Percentiles rank a stretch among this genome's conserved stretches.
phyloP scores from a whole-genome alignment of 2,329 filamentous ascomycete species.

The Uncinocarpus reesii region DNA sequence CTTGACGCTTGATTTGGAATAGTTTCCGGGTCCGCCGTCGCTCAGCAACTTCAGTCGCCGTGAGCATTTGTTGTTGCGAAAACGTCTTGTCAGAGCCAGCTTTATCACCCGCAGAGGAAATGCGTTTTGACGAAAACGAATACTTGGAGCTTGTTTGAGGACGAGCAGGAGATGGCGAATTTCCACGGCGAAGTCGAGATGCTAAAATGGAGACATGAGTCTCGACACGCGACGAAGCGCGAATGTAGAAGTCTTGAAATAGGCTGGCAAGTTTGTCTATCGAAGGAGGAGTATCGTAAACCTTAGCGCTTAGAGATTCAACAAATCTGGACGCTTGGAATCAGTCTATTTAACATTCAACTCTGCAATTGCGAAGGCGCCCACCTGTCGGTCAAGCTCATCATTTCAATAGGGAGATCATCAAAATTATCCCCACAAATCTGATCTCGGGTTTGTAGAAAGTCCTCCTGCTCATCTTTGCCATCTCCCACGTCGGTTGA shows the following conservation, averaged over 20 bases:
- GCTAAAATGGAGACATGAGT: constrained; percentile 78
- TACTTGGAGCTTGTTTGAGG: constrained; percentile 42
- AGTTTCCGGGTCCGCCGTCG: constrained; percentile 66
- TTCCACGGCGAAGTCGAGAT: constrained; percentile 60
- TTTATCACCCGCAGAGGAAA: constrained; percentile 35
- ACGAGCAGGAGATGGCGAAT: constrained; percentile 46
- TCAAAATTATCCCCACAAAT: constrained; percentile 58
- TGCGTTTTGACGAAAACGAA: constrained; percentile 44
- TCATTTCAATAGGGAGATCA: constrained; percentile 85
- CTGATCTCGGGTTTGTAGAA: constrained; percentile 25
- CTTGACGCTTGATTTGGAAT: constrained; percentile 63
- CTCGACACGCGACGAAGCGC: constrained; percentile 68
- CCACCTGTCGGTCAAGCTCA: constrained; percentile 79
- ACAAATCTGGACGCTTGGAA: constrained; percentile 59
- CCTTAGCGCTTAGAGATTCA: constrained; percentile 76
- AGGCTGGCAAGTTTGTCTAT: constrained; percentile 73
- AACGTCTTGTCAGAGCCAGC: constrained; percentile 23
- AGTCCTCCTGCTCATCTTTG: constrained; percentile 26
- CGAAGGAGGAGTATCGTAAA: constrained; percentile 71
- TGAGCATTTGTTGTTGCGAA: constrained; percentile 73
- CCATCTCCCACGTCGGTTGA: constrained; percentile 26
- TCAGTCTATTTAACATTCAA: background rate
- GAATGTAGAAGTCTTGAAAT: constrained; percentile 88
- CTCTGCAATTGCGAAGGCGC: constrained; percentile 9
- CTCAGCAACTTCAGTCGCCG: constrained; percentile 69